These are phyloP conservation scores for Petunia axillaris DNA, from an alignment of 257 asterid genomes.

Conservation along the genomic window DNA sequence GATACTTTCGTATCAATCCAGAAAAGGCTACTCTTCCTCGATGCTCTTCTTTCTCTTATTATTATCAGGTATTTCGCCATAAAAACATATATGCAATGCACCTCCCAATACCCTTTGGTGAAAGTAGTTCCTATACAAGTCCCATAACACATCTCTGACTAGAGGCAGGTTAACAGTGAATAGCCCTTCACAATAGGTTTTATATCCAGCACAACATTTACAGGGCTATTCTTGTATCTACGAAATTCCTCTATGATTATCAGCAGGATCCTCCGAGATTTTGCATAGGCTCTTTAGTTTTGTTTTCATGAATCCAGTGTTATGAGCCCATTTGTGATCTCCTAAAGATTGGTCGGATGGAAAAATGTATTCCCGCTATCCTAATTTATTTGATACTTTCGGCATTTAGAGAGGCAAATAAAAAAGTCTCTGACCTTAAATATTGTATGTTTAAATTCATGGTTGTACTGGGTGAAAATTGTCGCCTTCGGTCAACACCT, in stretches of 20 bases:
- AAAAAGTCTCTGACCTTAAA: no score
- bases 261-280: constrained; percentile 26
- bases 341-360: no score
- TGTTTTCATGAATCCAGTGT: no score
- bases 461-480: no score
- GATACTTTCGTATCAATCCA: neutral
- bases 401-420: no score
- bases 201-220: constrained; percentile 56
- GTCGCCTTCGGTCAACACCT: no score
- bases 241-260: constrained; percentile 68
- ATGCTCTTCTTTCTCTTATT: neutral
- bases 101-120: constrained; percentile 72
- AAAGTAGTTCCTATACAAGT: constrained; percentile 66
- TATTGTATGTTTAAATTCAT: no score
- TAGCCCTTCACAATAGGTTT: constrained; percentile 88
- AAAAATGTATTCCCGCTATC: no score
- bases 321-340: no score
- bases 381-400: no score
- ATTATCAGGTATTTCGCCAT: constrained; percentile 50
- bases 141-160: constrained; percentile 91
- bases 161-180: constrained; percentile 75
- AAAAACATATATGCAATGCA: constrained; percentile 63
- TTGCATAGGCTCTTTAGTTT: no score
- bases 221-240: constrained; percentile 25
- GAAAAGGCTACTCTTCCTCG: constrained; percentile 4